These are phyloP conservation scores for Phialophora expanda DNA, from an alignment of 2,329 filamentous ascomycete species.

Conservation along the genomic window DNA sequence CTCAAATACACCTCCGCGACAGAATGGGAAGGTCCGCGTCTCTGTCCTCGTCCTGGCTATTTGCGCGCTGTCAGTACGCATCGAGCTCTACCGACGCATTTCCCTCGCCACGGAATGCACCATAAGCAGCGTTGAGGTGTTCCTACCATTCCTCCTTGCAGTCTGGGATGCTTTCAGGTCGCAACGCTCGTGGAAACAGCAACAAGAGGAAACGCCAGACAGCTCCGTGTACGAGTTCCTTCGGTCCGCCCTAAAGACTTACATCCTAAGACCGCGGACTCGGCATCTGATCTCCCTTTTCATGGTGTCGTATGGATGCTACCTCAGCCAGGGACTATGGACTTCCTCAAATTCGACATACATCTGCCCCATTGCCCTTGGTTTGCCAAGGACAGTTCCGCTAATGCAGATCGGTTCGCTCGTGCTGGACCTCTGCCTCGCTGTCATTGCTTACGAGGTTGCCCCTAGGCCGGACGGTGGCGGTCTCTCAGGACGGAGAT, in stretches of 20 bases:
- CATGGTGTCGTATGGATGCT: constrained; percentile 48
- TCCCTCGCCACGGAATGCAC: constrained; percentile 53
- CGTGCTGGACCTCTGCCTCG: constrained; percentile 50
- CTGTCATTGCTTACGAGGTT: constrained; percentile 41
- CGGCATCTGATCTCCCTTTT: constrained; percentile 48
- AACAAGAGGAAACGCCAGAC: constrained; percentile 32
- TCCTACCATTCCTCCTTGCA: constrained; percentile 50
- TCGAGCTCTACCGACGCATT: constrained; percentile 51
- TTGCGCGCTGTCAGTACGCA: constrained; percentile 41
- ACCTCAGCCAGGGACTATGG: constrained; percentile 46
- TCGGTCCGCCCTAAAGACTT: constrained; percentile 26
- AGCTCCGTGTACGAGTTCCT: constrained; percentile 37
- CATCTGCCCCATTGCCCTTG: constrained; percentile 53
- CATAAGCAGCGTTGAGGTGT: constrained; percentile 36
- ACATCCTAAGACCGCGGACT: constrained; percentile 44
- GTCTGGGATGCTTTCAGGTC: constrained; percentile 49
- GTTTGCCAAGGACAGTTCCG: constrained; percentile 45
- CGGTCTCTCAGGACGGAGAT: constrained; percentile 27
- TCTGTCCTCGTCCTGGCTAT: constrained; percentile 37
- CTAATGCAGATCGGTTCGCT: constrained; percentile 47
- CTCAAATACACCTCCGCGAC: constrained; percentile 9
- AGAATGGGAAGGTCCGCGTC: constrained; percentile 30
- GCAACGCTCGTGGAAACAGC: constrained; percentile 41
- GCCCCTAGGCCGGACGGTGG: constrained; percentile 23
- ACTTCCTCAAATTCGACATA: constrained; percentile 52